phyloP scores from a whole-genome alignment of 2,329 filamentous ascomycete species.

The Lomentospora prolificans region DNA sequence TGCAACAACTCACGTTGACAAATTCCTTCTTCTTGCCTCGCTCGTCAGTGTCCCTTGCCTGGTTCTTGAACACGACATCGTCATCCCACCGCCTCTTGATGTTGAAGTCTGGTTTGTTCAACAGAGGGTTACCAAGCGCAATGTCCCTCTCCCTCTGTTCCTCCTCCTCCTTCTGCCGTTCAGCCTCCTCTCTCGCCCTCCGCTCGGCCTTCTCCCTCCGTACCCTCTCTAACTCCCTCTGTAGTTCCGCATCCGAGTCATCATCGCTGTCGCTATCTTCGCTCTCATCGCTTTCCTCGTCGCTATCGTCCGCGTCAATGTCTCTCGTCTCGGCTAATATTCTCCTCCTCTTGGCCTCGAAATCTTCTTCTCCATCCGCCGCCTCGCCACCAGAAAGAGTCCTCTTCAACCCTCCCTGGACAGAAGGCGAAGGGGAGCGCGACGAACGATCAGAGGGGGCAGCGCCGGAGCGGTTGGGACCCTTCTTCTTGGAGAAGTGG shows the following conservation, averaged over 20 bases:
- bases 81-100: slow-evolving; percentile 95
- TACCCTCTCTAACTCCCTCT: slow-evolving; percentile 90
- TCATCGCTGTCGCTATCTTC: slow-evolving; percentile 40
- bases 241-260: slow-evolving; percentile 78
- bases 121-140: slow-evolving; percentile 80
- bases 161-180: slow-evolving; percentile 69
- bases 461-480: slow-evolving; percentile 36
- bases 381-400: slow-evolving; percentile 13
- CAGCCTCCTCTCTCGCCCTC: slow-evolving; percentile 51
- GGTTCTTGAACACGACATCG: slow-evolving; percentile 98
- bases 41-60: slow-evolving; percentile 88
- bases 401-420: slow-evolving; percentile 1
- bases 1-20: slow-evolving; percentile 65
- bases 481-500: slow-evolving; percentile 78
- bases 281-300: slow-evolving; percentile 43
- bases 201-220: slow-evolving; percentile 71
- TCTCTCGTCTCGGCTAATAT: slow-evolving; percentile 70
- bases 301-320: slow-evolving; percentile 32
- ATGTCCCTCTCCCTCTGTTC: slow-evolving; percentile 81
- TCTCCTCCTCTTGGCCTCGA: slow-evolving; percentile 72
- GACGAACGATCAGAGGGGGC: neutral
- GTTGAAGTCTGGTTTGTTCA: slow-evolving; percentile 82
- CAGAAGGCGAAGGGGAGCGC: slow-evolving; percentile 2
- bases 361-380: slow-evolving; percentile 51
- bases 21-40: slow-evolving; percentile 86